Evolutionary conservation across 805 yeast genomes (phyloP), one percentile per base, ranked within the genome.

Genomic region (Candida anglica): DNA sequence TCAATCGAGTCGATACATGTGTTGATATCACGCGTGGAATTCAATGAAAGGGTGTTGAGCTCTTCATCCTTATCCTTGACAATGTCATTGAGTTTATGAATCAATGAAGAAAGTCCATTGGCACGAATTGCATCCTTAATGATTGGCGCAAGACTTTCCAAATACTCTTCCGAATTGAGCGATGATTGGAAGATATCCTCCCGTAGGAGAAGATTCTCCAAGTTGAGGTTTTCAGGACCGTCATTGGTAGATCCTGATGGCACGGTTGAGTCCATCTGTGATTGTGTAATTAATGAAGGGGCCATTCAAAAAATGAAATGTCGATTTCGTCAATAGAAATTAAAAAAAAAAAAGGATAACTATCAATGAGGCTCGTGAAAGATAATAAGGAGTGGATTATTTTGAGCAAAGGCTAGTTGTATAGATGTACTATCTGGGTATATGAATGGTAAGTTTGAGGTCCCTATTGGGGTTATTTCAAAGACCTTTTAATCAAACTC

Each of bases 131-230:
- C 81, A 7, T 77, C 71, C 46, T 75, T 77, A 42, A 86, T 71
- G 13, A 84, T 71, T 1, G 94, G 94, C 2, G 86, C 83, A 39
- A 87, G 69, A 53, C 84, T 86, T 42, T 86, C 95, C 25, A 86
- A 56, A 53, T 81, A 85, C 46, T 83, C 89, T 37, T 78, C 83
- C 3, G 83, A 74, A 30, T 67, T 59, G 20, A 73, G 50, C 1
- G 79, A 71, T 13, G 71, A 62, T 35, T 65, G 68, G 41, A 63
- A 66, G 23, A 67, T 60, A 44, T 64, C 69, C 15, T 61, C 69
- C 20, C 69, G 50, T 14, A 64, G 44, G 15, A 66, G 51, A n/a
- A 65, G 46, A 39, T 55, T 56, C 39, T 64, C 70, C 21, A 66
- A 50, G 24, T 58, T 60, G 7, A 60, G 38, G 7, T 53, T 51